Conservation (phyloP, 2,329 filamentous ascomycete species). For the Colletotrichum sidae region DNA sequence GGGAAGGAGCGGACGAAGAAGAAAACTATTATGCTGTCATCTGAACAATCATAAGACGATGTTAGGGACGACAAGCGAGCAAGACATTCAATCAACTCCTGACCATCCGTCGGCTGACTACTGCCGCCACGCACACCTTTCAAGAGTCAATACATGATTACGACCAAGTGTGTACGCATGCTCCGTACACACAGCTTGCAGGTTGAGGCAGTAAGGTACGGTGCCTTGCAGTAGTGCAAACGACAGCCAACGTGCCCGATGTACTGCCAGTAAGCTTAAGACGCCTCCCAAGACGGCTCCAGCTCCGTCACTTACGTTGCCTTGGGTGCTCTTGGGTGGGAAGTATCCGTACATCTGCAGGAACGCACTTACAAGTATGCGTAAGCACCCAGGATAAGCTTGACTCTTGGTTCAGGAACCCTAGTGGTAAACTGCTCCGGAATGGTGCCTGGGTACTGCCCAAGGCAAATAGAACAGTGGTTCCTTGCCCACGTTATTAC, state of each 20-base stretch:
- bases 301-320: neutral
- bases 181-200: neutral
- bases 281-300: neutral
- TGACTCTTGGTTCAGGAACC: slow-evolving; percentile 7
- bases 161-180: too few relatives aligned
- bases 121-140: neutral
- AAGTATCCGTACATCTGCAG: neutral
- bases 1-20: slow-evolving; percentile 5
- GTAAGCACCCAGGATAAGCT: slow-evolving; percentile 13
- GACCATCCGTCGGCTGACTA: slow-evolving; percentile 16
- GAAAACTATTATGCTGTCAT: slow-evolving; percentile 7
- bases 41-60: neutral
- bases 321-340: neutral
- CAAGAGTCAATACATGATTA: neutral
- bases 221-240: slow-evolving; percentile 25
- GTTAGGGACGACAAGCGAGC: slow-evolving; percentile 22
- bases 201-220: neutral
- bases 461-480: too few relatives aligned
- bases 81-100: slow-evolving; percentile 34
- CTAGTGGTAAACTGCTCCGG: neutral
- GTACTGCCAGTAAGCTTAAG: slow-evolving; percentile 7
- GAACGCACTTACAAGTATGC: slow-evolving; percentile 1
- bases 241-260: neutral
- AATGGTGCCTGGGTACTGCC: too few relatives aligned
- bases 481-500: too few relatives aligned